These are phyloP conservation scores for Phytomonas sp. DNA, from an alignment of 208 protist species.

Conservation along the genomic window DNA sequence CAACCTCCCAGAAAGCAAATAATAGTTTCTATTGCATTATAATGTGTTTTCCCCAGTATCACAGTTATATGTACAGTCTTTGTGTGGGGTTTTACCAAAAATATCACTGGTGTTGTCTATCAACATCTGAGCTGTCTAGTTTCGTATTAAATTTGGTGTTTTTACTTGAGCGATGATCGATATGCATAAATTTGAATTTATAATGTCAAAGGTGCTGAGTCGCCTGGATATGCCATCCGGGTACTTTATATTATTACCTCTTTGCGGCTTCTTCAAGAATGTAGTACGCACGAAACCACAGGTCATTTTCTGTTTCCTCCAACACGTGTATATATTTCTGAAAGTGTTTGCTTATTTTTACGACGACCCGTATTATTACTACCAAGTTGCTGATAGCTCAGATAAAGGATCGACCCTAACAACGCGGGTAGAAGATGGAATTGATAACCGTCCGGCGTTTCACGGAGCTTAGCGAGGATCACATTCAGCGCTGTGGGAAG, in stretches of 20 bases:
- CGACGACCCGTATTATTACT: too few relatives aligned
- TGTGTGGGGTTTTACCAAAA: neutral
- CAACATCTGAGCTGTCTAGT: neutral
- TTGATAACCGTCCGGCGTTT: neutral
- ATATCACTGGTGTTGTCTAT: neutral
- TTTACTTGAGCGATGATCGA: neutral
- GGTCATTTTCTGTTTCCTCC: constrained; percentile 9
- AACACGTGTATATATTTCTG: neutral
- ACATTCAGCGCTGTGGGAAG: neutral
- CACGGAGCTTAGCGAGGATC: neutral
- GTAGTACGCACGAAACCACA: constrained; percentile 4
- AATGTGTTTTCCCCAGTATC: neutral
- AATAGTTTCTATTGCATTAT: neutral
- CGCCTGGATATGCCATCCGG: neutral
- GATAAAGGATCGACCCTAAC: too few relatives aligned
- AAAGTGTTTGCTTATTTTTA: neutral
- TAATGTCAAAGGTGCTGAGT: neutral
- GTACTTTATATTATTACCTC: neutral
- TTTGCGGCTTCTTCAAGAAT: neutral
- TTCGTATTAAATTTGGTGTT: neutral
- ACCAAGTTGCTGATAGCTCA: too few relatives aligned
- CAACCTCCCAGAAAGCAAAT: neutral
- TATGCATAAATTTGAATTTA: too few relatives aligned
- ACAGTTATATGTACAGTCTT: neutral
- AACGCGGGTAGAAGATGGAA: too few relatives aligned